Conservation (phyloP, 495 filamentous ascomycete genomes). For the Lindgomyces ingoldianus region DNA sequence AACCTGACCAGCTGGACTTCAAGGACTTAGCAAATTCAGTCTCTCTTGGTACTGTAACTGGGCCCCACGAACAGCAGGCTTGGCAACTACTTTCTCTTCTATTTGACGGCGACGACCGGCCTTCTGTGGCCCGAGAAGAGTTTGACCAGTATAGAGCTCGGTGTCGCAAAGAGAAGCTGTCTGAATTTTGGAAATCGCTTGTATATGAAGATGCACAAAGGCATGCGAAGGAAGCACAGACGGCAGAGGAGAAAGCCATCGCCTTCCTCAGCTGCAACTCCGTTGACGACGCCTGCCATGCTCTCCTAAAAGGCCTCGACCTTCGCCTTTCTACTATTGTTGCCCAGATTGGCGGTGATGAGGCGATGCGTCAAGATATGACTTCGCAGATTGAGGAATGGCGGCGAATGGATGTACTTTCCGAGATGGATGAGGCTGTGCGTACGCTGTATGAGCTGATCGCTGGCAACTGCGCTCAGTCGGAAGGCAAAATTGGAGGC, state of each 20-base stretch:
- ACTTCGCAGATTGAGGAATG: constrained; percentile 77
- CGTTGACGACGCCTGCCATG: constrained; percentile 75
- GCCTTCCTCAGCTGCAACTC: constrained; percentile 74
- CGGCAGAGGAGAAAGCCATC: constrained; percentile 80
- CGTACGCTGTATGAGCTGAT: constrained; percentile 87
- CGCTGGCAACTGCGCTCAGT: constrained; percentile 78
- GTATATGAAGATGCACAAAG: constrained; percentile 58
- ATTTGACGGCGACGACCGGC: constrained; percentile 68
- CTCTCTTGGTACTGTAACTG: constrained; percentile 30
- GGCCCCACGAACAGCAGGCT: constrained; percentile 59
- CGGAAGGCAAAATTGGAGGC: constrained; percentile 70
- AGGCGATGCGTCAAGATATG: constrained; percentile 66
- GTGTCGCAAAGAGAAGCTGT: constrained; percentile 57
- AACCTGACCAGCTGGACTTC: constrained; percentile 42
- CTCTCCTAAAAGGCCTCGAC: constrained; percentile 69
- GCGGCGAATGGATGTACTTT: constrained; percentile 74
- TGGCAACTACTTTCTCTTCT: constrained; percentile 83
- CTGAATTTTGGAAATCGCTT: constrained; percentile 62
- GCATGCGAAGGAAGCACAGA: constrained; percentile 53
- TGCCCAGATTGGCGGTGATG: constrained; percentile 74
- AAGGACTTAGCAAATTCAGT: constrained; percentile 42
- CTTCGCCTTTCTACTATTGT: constrained; percentile 81
- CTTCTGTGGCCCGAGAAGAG: constrained; percentile 53
- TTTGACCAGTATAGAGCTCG: constrained; percentile 51
- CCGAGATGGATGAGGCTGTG: constrained; percentile 82